Evolutionary conservation across 1,139 yeast genomes (phyloP).

Genomic region (Suhomyces ambrosiae): DNA sequence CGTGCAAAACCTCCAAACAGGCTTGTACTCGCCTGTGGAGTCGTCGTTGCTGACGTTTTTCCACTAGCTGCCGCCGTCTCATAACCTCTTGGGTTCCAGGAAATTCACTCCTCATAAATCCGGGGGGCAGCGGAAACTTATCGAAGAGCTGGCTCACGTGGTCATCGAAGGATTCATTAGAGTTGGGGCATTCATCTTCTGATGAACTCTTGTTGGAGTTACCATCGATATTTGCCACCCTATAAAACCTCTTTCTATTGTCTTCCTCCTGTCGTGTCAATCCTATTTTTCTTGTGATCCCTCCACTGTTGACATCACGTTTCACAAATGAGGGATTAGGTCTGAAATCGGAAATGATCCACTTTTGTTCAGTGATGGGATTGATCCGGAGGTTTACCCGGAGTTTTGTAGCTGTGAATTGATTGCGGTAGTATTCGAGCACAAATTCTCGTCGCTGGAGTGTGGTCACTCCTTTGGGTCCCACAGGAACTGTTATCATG

Average conservation of each 20-base stretch:
- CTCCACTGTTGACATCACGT: slow-evolving; percentile 15
- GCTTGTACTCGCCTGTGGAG: slow-evolving; percentile 16
- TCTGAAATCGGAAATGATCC: slow-evolving; percentile 52
- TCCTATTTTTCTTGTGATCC: slow-evolving; percentile 28
- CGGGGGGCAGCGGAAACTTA: slow-evolving; percentile 64
- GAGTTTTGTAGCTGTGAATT: slow-evolving; percentile 22
- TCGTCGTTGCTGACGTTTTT: slow-evolving; percentile 17
- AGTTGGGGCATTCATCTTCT: neutral
- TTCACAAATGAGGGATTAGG: slow-evolving; percentile 34
- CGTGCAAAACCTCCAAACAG: slow-evolving; percentile 16
- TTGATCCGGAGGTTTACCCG: slow-evolving; percentile 29
- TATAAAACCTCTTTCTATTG: slow-evolving; percentile 31
- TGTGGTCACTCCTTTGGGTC: slow-evolving; percentile 16
- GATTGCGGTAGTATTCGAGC: slow-evolving; percentile 26
- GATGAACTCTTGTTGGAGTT: too few relatives aligned
- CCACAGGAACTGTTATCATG: slow-evolving; percentile 7
- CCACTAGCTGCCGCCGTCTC: slow-evolving; percentile 15
- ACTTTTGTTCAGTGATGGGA: slow-evolving; percentile 24
- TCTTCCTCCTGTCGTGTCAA: slow-evolving; percentile 34
- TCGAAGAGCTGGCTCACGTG: slow-evolving; percentile 33
- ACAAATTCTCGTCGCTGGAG: slow-evolving; percentile 37
- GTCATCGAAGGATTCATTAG: slow-evolving; percentile 11
- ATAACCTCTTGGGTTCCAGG: slow-evolving; percentile 57
- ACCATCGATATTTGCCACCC: slow-evolving; percentile 22
- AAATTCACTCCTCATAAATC: slow-evolving; percentile 63